Evolutionary conservation across 495 filamentous ascomycete species (phyloP), one percentile per base, ranked within the genome.

Genomic region (Gamarada debralockiae): DNA sequence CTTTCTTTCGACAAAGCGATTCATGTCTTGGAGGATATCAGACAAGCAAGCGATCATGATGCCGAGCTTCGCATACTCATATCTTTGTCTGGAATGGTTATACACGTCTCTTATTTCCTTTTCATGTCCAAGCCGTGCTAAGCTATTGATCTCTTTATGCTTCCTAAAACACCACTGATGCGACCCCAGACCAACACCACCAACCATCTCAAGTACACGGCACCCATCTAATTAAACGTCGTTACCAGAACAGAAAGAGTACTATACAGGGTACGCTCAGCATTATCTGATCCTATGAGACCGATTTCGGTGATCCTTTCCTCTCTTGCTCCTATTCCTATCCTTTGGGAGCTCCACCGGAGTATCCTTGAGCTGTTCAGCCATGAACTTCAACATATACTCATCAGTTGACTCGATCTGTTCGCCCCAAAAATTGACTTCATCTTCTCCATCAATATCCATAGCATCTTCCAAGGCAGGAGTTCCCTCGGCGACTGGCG

Each of bases 311-410:
- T 70, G 73, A 46, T 92, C 89, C 58, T 84, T 86, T 46, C 85
- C 87, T 69, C 87, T 90, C 70, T 87, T 93, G 40, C 70, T 70
- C 73, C 82, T 87, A 66, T 81, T 90, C 69, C 87, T 90, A 61
- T 92, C 89, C 58, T 76, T 77, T 3, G 91, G 89, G 48, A 90
- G 77, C 53, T 90, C 83, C 45, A 96, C 75, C 23, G 87, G 83
- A 51, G 90, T 84, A 50, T 87, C 83, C 60, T 85, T 83, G 43
- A 93, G 74, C 64, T 91, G 82, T 73, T 76, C 83, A 54, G 87
- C 77, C 81, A 95, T 86, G 53, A 81, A 81, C 23, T 74, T 71
- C 49, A 97, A 70, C 80, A 97, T 89, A 63, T 90, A 96, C 37
- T 92, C 88, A 61, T 98, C 92, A 23, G 95, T 77, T 0, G 61